Base-by-base conservation (phyloP, 352 stramenopile species). In the Globisporangium splendens region DNA sequence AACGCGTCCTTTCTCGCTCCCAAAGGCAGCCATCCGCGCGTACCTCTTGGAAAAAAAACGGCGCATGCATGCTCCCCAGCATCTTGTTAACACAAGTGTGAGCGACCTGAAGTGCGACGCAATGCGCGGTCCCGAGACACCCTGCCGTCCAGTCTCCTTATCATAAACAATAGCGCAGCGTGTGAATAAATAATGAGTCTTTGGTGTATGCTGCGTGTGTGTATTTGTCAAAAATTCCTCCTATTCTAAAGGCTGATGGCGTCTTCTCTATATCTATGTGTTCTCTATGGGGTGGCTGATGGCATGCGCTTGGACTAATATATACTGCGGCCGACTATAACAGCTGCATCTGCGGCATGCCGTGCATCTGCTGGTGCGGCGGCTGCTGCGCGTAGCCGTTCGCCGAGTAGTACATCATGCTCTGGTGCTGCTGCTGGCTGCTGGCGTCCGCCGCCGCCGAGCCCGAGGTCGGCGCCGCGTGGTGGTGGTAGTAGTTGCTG, bases 401-500 rank as follows among this genome's bases (percentile, higher is more conserved):
- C 28, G 71, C 58, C 50, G 77, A 78, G 74, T 89, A 89, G 66
- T 91, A 91, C 77, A 89, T 80, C 72, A 87, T 86, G 55, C 51
- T 48, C 61, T 62, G 61, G 50, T 46, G 28, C 38, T 28, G 50
- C 46, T 55, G 60, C 47, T 72, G 70, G 50, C 72, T 68, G 24
- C 63, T 47, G 17, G 68, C 41, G 33, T 52, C 17, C 56, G 72
- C 68, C 10, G 69, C 68, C 50, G 63, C 55, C n/a, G 65, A 54
- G 20, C 46, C 50, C 14, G 52, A 54, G 4, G 56, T 8, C 3
- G 28, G 22, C n/a, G n/a, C 33, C 50, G 58, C 58, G 55, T 84
- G 61, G 43, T 63, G 66, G 41, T 84, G 79, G 46, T 74, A 77
- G 63, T 88, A 86, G 63, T 46, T 77, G 66, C 60, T 50, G 35